These are phyloP conservation scores for Rhizopogon sp. DNA, from an alignment of 768 basidiomycete genomes.

Conservation along the genomic window DNA sequence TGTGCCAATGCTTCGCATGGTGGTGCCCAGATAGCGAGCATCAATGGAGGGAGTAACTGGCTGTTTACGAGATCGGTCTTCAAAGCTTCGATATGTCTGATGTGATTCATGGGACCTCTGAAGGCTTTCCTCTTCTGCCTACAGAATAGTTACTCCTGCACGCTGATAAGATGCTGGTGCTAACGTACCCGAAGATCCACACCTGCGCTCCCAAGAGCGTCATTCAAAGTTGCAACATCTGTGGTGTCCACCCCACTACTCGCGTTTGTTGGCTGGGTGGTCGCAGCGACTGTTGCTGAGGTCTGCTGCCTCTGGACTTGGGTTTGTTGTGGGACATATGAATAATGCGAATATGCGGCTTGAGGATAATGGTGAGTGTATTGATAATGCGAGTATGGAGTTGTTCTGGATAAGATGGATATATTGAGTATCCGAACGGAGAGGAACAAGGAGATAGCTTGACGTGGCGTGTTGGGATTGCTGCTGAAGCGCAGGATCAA, in stretches of 20 bases:
- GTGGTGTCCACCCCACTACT: constrained; percentile 49
- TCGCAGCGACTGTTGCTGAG: constrained; percentile 8
- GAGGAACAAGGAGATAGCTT: constrained; percentile 11
- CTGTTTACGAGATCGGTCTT: constrained; percentile 79
- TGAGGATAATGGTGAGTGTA: constrained; percentile 34
- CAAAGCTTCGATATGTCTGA: constrained; percentile 58
- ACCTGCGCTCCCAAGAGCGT: constrained; percentile 82
- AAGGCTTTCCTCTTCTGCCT: constrained; percentile 86
- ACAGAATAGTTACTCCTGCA: constrained; percentile 2
- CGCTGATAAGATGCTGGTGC: neutral
- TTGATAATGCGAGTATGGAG: constrained; percentile 46
- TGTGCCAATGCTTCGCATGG: constrained; percentile 63
- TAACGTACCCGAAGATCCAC: constrained; percentile 71
- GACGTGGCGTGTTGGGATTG: constrained; percentile 46
- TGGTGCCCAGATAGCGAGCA: constrained; percentile 54
- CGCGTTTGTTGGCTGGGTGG: constrained; percentile 16
- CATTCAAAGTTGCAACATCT: constrained; percentile 76
- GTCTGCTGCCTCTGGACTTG: constrained; percentile 26
- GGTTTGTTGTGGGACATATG: constrained; percentile 24
- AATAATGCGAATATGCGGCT: constrained; percentile 40
- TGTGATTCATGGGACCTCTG: constrained; percentile 63
- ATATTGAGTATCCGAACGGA: constrained; percentile 3
- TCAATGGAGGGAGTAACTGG: constrained; percentile 67
- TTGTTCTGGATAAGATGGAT: constrained; percentile 29
- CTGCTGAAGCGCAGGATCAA: constrained; percentile 65